These are phyloP conservation scores for Saccharum spontaneum DNA, from an alignment of 176 grass and related monocot genomes.

Conservation along the genomic window DNA sequence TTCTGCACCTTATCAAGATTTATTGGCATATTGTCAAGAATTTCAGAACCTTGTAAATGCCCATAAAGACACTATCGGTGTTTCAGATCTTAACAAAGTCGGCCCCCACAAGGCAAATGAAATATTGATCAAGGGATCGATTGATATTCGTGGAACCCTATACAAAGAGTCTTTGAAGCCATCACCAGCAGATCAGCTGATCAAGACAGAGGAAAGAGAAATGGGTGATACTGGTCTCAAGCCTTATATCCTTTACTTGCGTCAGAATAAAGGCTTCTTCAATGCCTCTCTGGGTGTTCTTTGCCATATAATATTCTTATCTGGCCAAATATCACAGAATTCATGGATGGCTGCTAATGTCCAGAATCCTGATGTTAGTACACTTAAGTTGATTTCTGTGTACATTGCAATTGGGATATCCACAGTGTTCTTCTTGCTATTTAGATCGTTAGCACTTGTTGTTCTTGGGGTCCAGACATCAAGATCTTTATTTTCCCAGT, in stretches of 20 bases:
- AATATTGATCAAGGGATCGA: conserved; percentile 41
- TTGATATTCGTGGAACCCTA: conserved; percentile 25
- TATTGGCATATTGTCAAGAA: conserved; percentile 64
- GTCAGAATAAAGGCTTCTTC: conserved; percentile 82
- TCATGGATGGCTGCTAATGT: conserved; percentile 96
- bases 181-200: conserved; percentile 62
- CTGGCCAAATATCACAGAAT: conserved; percentile 90
- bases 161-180: conserved; percentile 35
- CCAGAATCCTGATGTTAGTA: conserved; percentile 63
- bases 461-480: conserved; percentile 73
- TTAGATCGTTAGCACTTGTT: conserved; percentile 57
- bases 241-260: conserved; percentile 77
- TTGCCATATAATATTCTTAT: conserved; percentile 58
- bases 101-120: conserved; percentile 24
- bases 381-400: conserved; percentile 74
- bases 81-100: conserved; percentile 46
- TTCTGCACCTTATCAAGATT: conserved; percentile 56
- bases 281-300: conserved; percentile 48
- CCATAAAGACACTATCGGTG: conserved; percentile 63
- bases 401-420: conserved; percentile 72
- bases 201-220: conserved; percentile 91
- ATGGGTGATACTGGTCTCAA: conserved; percentile 75
- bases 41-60: conserved; percentile 85
- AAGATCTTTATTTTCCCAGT: conserved; percentile 84
- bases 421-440: conserved; percentile 62